A percentile compares a stretch with the other conserved stretches of the same genome.
phyloP scores from a whole-genome alignment of 2,329 filamentous ascomycete genomes.

The Colletotrichum sp. region DNA sequence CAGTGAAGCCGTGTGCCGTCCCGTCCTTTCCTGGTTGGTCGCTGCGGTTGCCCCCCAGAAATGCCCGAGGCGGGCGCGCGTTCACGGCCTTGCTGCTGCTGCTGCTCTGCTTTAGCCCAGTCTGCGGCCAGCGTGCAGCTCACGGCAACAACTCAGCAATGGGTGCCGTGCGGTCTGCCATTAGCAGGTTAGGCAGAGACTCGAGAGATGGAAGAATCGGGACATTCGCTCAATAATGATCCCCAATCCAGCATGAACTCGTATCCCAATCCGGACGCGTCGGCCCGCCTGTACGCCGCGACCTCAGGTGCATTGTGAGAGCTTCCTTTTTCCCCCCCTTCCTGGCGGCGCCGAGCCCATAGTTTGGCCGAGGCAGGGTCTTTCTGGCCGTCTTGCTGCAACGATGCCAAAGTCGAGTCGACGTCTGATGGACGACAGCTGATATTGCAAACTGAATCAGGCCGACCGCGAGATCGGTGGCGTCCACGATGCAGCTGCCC shows the following conservation, averaged over 20 bases:
- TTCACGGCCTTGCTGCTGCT: not conserved
- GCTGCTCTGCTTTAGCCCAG: not conserved
- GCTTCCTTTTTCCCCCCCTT: constrained; percentile 6
- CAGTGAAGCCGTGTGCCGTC: not conserved
- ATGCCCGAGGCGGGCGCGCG: constrained; percentile 14
- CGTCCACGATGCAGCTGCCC: not conserved
- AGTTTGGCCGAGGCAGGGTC: not conserved
- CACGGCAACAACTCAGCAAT: not conserved
- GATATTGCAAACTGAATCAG: constrained; percentile 4
- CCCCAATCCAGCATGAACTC: not conserved
- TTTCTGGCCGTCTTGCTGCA: not conserved
- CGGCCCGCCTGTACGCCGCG: not conserved
- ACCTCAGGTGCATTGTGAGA: not conserved
- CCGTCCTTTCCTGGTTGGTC: not conserved
- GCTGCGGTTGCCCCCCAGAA: not conserved
- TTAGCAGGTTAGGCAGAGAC: not conserved
- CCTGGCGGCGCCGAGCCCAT: not conserved
- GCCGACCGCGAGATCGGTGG: constrained; percentile 9
- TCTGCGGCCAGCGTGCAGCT: not conserved
- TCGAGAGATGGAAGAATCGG: not conserved
- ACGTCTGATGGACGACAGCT: not conserved
- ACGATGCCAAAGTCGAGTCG: not conserved
- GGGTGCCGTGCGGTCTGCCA: not conserved
- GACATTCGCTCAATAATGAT: not conserved
- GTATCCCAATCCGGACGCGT: constrained; percentile 1